Percentiles rank a stretch among this genome's conserved stretches.
These are phyloP conservation scores for Diaporthe eres DNA, from an alignment of 2,329 filamentous ascomycete genomes.

Conservation along the genomic window DNA sequence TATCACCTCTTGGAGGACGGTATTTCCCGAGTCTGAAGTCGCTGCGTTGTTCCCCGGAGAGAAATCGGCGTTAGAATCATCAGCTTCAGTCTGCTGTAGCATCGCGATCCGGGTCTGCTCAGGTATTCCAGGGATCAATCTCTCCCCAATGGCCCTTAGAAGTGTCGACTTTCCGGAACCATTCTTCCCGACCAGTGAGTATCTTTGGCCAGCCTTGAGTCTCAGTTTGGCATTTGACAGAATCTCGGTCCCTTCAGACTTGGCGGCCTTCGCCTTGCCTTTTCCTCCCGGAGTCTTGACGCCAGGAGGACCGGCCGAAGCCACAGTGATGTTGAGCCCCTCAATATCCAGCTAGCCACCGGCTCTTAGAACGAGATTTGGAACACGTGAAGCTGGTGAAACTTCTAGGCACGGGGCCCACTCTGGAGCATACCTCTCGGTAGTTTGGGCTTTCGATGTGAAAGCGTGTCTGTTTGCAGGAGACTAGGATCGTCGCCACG, in stretches of 20 bases:
- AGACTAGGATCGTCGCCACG: slow-evolving; percentile 70
- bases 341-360: slow-evolving; percentile 74
- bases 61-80: slow-evolving; percentile 49
- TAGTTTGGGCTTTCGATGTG: slow-evolving; percentile 69
- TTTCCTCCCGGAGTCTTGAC: slow-evolving; percentile 31
- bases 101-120: slow-evolving; percentile 76
- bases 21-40: slow-evolving; percentile 42
- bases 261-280: slow-evolving; percentile 66
- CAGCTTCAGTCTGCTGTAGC: slow-evolving; percentile 75
- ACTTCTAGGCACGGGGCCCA: neutral
- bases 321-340: slow-evolving; percentile 78
- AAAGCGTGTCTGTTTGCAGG: slow-evolving; percentile 77
- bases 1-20: slow-evolving; percentile 78
- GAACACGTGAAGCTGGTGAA: neutral
- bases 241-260: slow-evolving; percentile 72
- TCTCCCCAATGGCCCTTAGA: slow-evolving; percentile 81
- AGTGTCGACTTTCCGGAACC: slow-evolving; percentile 86
- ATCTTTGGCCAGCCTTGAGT: slow-evolving; percentile 80
- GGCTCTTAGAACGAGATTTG: neutral
- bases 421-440: slow-evolving; percentile 62
- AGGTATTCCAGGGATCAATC: slow-evolving; percentile 82
- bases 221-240: slow-evolving; percentile 78
- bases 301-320: slow-evolving; percentile 51
- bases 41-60: slow-evolving; percentile 43
- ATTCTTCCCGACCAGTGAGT: slow-evolving; percentile 85